Evolutionary conservation across 2,329 filamentous ascomycete species (phyloP).

Genomic region (Penicillium aurantiogriseum): DNA sequence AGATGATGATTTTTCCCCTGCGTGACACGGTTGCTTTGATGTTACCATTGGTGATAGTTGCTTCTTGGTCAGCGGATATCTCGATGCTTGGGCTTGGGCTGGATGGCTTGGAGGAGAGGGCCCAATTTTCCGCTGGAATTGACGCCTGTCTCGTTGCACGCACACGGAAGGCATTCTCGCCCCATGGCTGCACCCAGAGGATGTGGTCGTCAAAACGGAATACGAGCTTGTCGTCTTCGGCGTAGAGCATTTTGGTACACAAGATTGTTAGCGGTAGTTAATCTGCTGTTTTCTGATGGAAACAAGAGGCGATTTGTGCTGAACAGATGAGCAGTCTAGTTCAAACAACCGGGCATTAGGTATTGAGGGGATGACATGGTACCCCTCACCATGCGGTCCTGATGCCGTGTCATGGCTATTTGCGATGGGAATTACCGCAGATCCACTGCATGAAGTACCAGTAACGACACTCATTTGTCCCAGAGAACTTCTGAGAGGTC

Average conservation of each 20-base stretch:
- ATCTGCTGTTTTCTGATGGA: background rate
- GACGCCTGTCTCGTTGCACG: conserved; percentile 38
- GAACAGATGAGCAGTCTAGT: background rate
- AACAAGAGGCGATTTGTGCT: background rate
- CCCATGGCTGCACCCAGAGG: conserved; percentile 42
- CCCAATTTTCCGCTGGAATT: conserved; percentile 40
- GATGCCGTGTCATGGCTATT: conserved; percentile 6
- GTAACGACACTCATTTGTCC: background rate
- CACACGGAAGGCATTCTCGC: conserved; percentile 39
- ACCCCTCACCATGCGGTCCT: conserved; percentile 8
- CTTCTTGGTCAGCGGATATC: conserved; percentile 27
- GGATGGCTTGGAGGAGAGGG: conserved; percentile 28
- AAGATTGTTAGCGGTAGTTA: background rate
- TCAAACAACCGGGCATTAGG: background rate
- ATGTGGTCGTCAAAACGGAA: conserved; percentile 41
- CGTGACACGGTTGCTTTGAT: conserved; percentile 50
- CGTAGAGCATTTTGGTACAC: conserved; percentile 30
- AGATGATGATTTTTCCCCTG: conserved; percentile 53
- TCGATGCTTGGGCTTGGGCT: conserved; percentile 13
- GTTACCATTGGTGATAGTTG: conserved; percentile 50
- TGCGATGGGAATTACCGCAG: background rate
- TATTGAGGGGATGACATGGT: background rate
- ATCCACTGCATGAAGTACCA: background rate
- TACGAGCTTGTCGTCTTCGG: conserved; percentile 35
- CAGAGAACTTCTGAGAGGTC: background rate